Base-by-base conservation (phyloP, 2,329 filamentous ascomycete genomes). In the Knoxdaviesia capensis region DNA sequence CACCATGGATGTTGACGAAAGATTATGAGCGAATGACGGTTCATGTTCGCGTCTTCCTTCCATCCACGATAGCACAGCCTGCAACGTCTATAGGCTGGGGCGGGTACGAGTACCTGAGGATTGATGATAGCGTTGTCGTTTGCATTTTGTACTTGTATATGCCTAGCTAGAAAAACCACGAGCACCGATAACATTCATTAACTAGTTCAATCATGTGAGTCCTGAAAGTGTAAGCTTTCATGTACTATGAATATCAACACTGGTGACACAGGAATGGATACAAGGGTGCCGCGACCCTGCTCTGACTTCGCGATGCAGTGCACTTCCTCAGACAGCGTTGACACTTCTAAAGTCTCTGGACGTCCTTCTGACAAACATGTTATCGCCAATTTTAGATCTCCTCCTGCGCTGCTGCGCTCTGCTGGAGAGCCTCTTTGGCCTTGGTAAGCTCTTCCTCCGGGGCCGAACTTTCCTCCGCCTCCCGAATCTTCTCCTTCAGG, bases 401-500 rank as follows among this genome's bases (percentile, higher is more conserved):
- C 7, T 10, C 36, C 9, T 41, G 34, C 32, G 33, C 30, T 9
- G 31, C 20, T 7, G 31, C 34, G 30, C 31, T 40, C 30, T 30
- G 38, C 11, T 56, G 59, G 46, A 77, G 53, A 7, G 65, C 64
- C 46, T 69, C 63, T 54, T 66, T 69, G 2, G 76, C 76, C 50
- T 65, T 65, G 40, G 62, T 56, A 40, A 78, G 50, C 55, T 79
- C 71, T 10, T 62, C 65, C 29, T 61, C 52, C 0, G 57, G 53
- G 1, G 54, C 62, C 8, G 59, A 64, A 43, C 60, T 62, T 48
- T 64, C 62, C 50, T 66, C 72, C 31, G 61, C 60, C n/a, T 71
- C 63, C 50, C 86, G 82, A 51, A 94, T 65, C 57, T 84, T 69
- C 49, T 80, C 71, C 60, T 92, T 76, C 40, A 94, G 65, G 54